Evolutionary conservation across 1,284 basidiomycete genomes (phyloP).

Genomic region (Lentinula novae-zelandiae): DNA sequence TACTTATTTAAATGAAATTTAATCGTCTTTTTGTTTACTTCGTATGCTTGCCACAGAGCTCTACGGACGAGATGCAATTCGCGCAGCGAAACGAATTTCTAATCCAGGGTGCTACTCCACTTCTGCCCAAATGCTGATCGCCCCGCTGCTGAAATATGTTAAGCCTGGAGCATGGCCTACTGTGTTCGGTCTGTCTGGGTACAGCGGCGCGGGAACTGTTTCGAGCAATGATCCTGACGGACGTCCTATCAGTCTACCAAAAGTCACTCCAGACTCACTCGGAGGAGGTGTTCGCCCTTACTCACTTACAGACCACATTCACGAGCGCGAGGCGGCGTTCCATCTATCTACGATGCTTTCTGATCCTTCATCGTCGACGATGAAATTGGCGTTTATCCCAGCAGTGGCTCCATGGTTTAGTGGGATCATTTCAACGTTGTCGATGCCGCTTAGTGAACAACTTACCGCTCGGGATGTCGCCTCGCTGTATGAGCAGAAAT

Average conservation of each 20-base stretch:
- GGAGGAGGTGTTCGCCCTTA: constrained; percentile 81
- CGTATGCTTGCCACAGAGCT: constrained; percentile 58
- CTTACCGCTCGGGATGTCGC: constrained; percentile 73
- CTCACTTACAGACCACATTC: constrained; percentile 94
- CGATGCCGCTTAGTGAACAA: constrained; percentile 69
- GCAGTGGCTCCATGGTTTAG: constrained; percentile 94
- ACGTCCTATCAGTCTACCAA: constrained; percentile 74
- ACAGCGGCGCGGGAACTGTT: constrained; percentile 92
- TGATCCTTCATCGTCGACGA: constrained; percentile 17
- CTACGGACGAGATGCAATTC: constrained; percentile 76
- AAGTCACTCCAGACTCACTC: constrained; percentile 78
- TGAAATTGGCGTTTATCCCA: constrained; percentile 87
- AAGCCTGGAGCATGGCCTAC: constrained; percentile 70
- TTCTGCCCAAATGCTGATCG: constrained; percentile 87
- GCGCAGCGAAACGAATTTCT: constrained; percentile 79
- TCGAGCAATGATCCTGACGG: constrained; percentile 63
- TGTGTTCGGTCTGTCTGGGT: constrained; percentile 92
- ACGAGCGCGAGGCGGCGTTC: constrained; percentile 89
- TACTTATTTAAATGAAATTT: constrained; percentile 30
- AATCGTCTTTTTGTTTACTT: constrained; percentile 24
- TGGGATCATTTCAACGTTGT: constrained; percentile 87
- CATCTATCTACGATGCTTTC: constrained; percentile 72
- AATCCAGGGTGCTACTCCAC: constrained; percentile 99
- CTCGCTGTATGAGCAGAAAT: constrained; percentile 77
- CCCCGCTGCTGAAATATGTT: constrained; percentile 80